Percentiles rank a stretch among this genome's conserved stretches.
These are phyloP conservation scores for Blastocystis sp. DNA, from an alignment of 352 stramenopile genomes.

Conservation along the genomic window DNA sequence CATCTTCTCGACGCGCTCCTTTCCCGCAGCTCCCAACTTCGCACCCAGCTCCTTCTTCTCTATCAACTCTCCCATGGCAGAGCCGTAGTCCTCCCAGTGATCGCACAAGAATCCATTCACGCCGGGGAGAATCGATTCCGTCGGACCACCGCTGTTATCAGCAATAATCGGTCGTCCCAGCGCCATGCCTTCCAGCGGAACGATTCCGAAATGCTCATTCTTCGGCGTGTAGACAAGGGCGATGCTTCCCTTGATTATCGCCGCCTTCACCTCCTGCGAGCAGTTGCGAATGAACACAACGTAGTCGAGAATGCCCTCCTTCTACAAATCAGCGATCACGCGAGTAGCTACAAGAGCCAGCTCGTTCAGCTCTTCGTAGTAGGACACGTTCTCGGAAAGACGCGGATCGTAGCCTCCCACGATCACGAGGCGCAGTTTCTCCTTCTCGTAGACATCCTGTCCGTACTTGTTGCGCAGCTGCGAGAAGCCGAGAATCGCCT, in stretches of 20 bases:
- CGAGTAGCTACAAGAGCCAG: constrained; percentile 77
- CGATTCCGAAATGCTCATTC: constrained; percentile 98
- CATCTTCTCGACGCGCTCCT: constrained; percentile 5
- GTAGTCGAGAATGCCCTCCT: constrained; percentile 76
- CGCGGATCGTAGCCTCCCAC: constrained; percentile 92
- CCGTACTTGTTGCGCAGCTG: constrained; percentile 77
- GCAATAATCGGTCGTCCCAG: constrained; percentile 90
- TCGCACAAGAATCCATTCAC: constrained; percentile 85
- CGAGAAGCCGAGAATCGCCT: constrained; percentile 85
- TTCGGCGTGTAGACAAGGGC: constrained; percentile 93
- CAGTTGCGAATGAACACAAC: constrained; percentile 76
- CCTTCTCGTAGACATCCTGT: constrained; percentile 33
- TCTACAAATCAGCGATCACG: neutral
- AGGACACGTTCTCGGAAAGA: constrained; percentile 93
- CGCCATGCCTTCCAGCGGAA: constrained; percentile 96
- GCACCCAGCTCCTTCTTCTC: constrained; percentile 39
- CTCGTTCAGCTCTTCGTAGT: constrained; percentile 86
- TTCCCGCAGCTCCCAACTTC: constrained; percentile 32
- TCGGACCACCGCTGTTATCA: constrained; percentile 89
- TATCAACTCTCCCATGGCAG: constrained; percentile 44
- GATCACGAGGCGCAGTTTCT: constrained; percentile 84
- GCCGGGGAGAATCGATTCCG: constrained; percentile 91
- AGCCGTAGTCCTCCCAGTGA: constrained; percentile 55
- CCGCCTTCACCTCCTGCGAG: constrained; percentile 75
- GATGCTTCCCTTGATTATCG: constrained; percentile 57